Evolutionary conservation across 306 rosid species (phyloP).

Genomic region (Nissolia schottii): DNA sequence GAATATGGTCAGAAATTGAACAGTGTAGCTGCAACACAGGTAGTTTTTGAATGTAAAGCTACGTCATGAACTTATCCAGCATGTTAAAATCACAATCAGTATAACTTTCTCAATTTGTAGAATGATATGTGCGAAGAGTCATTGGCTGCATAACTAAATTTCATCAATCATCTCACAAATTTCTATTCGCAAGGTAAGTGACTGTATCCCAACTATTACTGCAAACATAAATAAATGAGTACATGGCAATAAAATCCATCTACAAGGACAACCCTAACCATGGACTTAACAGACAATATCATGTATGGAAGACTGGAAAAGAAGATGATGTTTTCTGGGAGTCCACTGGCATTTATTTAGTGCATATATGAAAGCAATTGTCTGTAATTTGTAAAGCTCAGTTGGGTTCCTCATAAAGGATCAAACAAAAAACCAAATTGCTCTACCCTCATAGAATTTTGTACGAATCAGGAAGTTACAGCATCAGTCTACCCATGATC

Average conservation of each 20-base stretch:
- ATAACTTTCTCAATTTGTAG: neutral
- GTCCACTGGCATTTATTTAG: neutral
- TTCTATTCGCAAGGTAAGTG: neutral
- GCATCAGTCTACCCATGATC: neutral
- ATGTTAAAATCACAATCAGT: neutral
- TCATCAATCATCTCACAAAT: neutral
- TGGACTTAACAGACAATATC: neutral
- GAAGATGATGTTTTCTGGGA: neutral
- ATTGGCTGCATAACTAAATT: neutral
- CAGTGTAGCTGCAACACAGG: neutral
- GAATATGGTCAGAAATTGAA: conserved; percentile 17
- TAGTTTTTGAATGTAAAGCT: neutral
- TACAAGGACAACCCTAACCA: neutral
- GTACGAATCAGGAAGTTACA: neutral
- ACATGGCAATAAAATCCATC: neutral
- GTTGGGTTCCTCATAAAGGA: neutral
- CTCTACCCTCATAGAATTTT: neutral
- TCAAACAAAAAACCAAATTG: neutral
- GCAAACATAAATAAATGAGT: neutral
- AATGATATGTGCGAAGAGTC: neutral
- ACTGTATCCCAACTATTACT: neutral
- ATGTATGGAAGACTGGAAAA: neutral
- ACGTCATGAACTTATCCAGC: neutral
- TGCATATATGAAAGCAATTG: neutral
- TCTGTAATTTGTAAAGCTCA: neutral